Conservation (phyloP, 495 filamentous ascomycete species). For the Sordaria brevicollis region DNA sequence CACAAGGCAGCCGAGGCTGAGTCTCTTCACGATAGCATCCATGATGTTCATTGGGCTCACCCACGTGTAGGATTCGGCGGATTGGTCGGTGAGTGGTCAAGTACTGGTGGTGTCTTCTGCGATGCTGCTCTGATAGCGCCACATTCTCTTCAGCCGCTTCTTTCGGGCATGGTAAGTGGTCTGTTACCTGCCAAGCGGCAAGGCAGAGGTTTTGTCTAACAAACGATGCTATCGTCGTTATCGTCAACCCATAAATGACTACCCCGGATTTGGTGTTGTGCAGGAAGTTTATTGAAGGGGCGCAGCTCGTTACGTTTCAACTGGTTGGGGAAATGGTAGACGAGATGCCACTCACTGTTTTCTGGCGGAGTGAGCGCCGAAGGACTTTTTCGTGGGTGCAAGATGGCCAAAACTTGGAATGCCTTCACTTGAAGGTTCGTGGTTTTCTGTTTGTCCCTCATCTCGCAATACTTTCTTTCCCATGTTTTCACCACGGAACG, state of each 20-base stretch:
- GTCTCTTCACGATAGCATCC: not conserved
- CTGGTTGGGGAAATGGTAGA: not conserved
- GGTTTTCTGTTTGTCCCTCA: not conserved
- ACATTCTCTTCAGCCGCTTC: not conserved
- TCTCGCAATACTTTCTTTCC: not conserved
- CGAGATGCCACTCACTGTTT: not conserved
- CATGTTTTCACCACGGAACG: not conserved
- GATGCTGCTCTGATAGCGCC: not conserved
- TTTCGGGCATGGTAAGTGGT: not conserved
- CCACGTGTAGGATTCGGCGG: not conserved
- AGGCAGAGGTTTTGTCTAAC: not conserved
- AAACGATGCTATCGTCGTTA: not conserved
- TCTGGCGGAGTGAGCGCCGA: not conserved
- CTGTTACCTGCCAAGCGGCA: not conserved
- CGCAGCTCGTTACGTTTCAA: not conserved
- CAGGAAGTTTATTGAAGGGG: not conserved
- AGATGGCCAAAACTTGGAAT: not conserved
- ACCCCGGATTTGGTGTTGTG: not conserved
- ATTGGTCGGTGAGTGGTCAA: not conserved
- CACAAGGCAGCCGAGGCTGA: not conserved
- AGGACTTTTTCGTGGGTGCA: not conserved
- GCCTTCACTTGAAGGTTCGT: not conserved
- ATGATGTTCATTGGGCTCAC: not conserved
- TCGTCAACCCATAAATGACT: not conserved
- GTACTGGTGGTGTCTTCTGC: not conserved